Percentiles rank a stretch among this genome's conserved stretches.
These are phyloP conservation scores for Flaveria floridana DNA, from an alignment of 140 eudicot species.

Conservation along the genomic window DNA sequence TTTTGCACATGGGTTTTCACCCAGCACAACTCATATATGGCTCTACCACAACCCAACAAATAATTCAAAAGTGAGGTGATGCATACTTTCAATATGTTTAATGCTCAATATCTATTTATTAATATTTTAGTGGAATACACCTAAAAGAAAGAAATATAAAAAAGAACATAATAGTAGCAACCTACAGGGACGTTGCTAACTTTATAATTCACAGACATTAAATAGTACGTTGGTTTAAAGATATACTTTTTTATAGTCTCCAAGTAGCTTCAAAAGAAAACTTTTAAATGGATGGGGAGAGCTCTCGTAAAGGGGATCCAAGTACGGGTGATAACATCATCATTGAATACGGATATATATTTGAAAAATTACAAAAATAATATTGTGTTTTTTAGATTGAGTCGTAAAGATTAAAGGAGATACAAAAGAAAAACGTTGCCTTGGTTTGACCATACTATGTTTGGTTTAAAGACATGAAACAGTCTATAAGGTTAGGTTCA, in stretches of 20 bases:
- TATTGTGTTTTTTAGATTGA: background rate
- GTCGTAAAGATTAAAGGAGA: background rate
- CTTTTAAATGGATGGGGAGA: background rate
- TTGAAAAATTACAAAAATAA: background rate
- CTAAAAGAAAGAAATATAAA: background rate
- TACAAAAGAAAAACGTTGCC: background rate
- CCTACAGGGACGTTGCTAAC: background rate
- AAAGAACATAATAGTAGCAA: background rate
- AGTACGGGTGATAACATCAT: background rate
- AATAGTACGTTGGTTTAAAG: constrained; percentile 3
- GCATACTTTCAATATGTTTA: background rate
- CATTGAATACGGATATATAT: background rate
- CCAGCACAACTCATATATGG: too few relatives aligned
- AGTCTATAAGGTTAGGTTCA: background rate
- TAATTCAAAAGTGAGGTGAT: background rate
- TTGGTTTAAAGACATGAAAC: background rate
- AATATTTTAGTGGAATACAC: constrained; percentile 5
- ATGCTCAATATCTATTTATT: background rate
- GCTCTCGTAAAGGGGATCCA: background rate
- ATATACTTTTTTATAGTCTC: background rate
- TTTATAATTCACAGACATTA: background rate
- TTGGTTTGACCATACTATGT: background rate
- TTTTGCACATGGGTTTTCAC: too few relatives aligned
- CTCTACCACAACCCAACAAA: too few relatives aligned
- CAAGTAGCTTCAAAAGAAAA: constrained; percentile 1